Evolutionary conservation across 2,329 filamentous ascomycete species (phyloP).

Genomic region (Fusarium duplospermum): DNA sequence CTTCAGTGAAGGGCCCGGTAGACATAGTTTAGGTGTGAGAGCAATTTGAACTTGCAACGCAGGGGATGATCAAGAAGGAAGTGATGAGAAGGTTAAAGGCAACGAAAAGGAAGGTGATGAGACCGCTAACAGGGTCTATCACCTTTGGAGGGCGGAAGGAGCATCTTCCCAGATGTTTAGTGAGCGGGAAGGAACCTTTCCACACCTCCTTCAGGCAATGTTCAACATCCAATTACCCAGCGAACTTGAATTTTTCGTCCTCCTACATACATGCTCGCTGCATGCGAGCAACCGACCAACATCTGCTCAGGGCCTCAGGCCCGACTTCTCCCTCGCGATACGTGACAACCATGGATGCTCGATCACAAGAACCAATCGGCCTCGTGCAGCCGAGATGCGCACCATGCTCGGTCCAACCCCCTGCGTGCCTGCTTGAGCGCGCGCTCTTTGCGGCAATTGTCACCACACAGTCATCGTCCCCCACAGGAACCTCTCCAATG

Average conservation of each 20-base stretch:
- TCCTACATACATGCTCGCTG: neutral
- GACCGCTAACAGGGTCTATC: neutral
- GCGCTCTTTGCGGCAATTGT: conserved; percentile 32
- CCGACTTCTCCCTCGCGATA: neutral
- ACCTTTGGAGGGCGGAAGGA: neutral
- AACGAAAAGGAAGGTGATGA: conserved; percentile 4
- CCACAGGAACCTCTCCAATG: conserved; percentile 29
- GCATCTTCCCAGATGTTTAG: neutral
- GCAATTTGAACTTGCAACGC: conserved; percentile 3
- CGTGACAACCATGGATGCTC: neutral
- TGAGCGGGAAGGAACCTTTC: neutral
- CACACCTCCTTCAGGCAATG: neutral
- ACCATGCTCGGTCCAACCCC: conserved; percentile 6
- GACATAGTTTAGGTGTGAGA: conserved; percentile 14
- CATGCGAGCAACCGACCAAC: conserved; percentile 1
- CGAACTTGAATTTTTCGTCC: neutral
- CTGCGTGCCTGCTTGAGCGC: conserved; percentile 23
- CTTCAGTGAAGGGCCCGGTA: conserved; percentile 16
- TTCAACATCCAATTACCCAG: neutral
- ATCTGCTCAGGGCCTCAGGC: neutral
- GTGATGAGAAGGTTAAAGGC: neutral
- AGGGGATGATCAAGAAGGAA: conserved; percentile 13
- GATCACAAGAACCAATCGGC: neutral
- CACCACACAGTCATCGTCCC: conserved; percentile 20
- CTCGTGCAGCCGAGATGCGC: conserved; percentile 7